phyloP scores from a whole-genome alignment of 768 basidiomycete species.

The Hypholoma sublateritium region DNA sequence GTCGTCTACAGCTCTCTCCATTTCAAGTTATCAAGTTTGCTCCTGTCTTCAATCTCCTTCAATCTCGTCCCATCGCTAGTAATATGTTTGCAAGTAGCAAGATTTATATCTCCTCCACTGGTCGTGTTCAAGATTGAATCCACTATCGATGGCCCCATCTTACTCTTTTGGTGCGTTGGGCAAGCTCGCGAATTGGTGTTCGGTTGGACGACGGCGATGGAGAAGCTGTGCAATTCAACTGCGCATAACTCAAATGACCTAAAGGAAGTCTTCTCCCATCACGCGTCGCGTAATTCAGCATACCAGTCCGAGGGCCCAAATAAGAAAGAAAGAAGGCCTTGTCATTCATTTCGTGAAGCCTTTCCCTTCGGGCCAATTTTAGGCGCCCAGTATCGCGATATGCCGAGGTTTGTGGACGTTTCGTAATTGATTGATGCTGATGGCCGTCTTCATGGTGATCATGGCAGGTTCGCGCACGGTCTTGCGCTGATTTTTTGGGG shows the following conservation, averaged over 20 bases:
- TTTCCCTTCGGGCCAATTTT: neutral
- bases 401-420: slow-evolving; percentile 8
- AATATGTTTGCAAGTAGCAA: slow-evolving; percentile 33
- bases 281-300: neutral
- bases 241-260: neutral
- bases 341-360: neutral
- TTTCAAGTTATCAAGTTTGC: slow-evolving; percentile 29
- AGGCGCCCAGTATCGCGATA: slow-evolving; percentile 1
- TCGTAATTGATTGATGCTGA: slow-evolving; percentile 4
- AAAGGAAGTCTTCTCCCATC: neutral
- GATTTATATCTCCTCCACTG: slow-evolving; percentile 24
- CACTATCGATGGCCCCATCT: slow-evolving; percentile 8
- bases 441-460: slow-evolving; percentile 3
- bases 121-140: slow-evolving; percentile 20
- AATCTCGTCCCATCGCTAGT: slow-evolving; percentile 22
- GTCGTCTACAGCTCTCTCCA: slow-evolving; percentile 26
- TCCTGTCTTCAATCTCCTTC: slow-evolving; percentile 7
- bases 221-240: neutral
- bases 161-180: slow-evolving; percentile 2
- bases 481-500: neutral
- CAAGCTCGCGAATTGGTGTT: neutral
- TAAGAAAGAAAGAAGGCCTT: neutral
- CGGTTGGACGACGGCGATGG: neutral
- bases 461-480: neutral
- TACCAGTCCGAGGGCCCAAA: neutral